These are phyloP conservation scores for Podospora anserina DNA, from an alignment of 495 filamentous ascomycete species.

Conservation along the genomic window DNA sequence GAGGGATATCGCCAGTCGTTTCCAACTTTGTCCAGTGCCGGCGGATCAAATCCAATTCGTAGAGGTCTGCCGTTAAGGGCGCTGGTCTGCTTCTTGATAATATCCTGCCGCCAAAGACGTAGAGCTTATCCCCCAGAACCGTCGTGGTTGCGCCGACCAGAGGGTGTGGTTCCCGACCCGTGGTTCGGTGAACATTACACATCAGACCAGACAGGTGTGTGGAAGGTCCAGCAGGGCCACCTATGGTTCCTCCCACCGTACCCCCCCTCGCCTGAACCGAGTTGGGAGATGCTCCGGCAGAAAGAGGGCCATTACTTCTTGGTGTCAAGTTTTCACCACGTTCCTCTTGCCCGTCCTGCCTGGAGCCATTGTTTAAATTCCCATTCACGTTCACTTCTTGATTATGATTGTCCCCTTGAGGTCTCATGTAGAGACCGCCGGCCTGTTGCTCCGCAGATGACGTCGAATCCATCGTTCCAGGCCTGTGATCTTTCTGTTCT, in stretches of 20 bases:
- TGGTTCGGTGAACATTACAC: conserved; percentile 88
- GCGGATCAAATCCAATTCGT: conserved; percentile 86
- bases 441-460: conserved; percentile 43
- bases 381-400: conserved; percentile 43
- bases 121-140: conserved; percentile 88
- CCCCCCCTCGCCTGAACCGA: conserved; percentile 34
- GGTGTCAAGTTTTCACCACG: conserved; percentile 46
- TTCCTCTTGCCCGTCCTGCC: conserved; percentile 45
- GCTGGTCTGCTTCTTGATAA: conserved; percentile 74
- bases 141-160: conserved; percentile 94
- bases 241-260: conserved; percentile 51
- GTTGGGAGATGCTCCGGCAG: conserved; percentile 49
- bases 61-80: conserved; percentile 81
- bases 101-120: conserved; percentile 90
- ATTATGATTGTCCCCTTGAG: conserved; percentile 17
- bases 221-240: conserved; percentile 45
- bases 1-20: conserved; percentile 75
- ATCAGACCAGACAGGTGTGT: conserved; percentile 78
- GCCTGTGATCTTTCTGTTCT: conserved; percentile 39
- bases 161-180: conserved; percentile 84
- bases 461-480: conserved; percentile 60
- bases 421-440: conserved; percentile 29
- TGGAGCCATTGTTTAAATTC: conserved; percentile 44
- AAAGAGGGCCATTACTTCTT: conserved; percentile 50
- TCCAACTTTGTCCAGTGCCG: conserved; percentile 93